A percentile compares a stretch with the other conserved stretches of the same genome.
phyloP scores from a whole-genome alignment of 345 rosid species.

The Turritis glabra region DNA sequence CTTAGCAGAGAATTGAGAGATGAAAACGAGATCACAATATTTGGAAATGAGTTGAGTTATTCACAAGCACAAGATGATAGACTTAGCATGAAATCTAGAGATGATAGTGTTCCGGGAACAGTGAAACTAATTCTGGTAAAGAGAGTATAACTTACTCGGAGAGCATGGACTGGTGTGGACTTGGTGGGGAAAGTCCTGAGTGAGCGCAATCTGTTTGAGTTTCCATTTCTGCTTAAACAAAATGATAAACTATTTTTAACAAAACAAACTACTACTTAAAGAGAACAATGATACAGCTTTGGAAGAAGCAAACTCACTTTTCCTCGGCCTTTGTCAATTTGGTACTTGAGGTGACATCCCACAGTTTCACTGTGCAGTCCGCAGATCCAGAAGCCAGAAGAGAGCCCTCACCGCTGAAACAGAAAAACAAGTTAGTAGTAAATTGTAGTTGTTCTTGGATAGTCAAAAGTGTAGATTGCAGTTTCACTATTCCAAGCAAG shows the following conservation, averaged over 20 bases:
- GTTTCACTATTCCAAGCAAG: neutral
- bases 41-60: neutral
- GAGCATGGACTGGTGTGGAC: conserved; percentile 71
- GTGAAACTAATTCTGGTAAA: neutral
- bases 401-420: conserved; percentile 82
- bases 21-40: too few species aligned
- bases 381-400: conserved; percentile 98
- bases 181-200: conserved; percentile 86
- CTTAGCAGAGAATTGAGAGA: too few species aligned
- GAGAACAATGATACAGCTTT: neutral
- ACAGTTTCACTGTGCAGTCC: conserved; percentile 85
- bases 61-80: neutral
- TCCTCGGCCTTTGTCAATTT: conserved; percentile 70
- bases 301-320: conserved; percentile 45
- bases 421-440: conserved; percentile 10
- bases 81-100: neutral
- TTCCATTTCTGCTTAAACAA: conserved; percentile 61
- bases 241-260: conserved; percentile 9
- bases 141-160: conserved; percentile 48
- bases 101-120: neutral
- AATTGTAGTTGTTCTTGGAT: neutral
- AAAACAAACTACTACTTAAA: conserved; percentile 6
- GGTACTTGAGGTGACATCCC: conserved; percentile 82
- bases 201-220: conserved; percentile 66
- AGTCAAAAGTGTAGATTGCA: neutral